These are phyloP conservation scores for Dendrostoma leiphaemia DNA, from an alignment of 2,329 filamentous ascomycete genomes.

Conservation along the genomic window DNA sequence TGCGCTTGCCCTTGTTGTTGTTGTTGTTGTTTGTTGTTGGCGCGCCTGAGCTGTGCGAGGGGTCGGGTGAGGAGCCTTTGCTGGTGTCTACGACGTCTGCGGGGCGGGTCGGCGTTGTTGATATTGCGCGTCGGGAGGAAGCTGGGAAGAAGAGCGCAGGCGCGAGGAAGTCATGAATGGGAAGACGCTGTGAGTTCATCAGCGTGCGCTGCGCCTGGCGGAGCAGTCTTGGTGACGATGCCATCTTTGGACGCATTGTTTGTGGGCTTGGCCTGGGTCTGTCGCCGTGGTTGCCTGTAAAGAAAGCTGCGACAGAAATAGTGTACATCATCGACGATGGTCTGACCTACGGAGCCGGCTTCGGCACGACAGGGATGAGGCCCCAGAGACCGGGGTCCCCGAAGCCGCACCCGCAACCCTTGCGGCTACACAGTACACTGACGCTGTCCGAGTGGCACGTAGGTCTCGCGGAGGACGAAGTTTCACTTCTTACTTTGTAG, in stretches of 20 bases:
- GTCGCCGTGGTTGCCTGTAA: neutral
- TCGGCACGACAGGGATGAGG: conserved; percentile 1
- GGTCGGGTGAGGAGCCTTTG: neutral
- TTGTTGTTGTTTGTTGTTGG: conserved; percentile 14
- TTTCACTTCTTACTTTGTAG: too few relatives aligned
- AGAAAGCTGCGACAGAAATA: neutral
- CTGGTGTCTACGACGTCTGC: conserved; percentile 16
- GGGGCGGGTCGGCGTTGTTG: conserved; percentile 16
- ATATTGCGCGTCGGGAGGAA: conserved; percentile 18
- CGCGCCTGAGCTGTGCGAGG: neutral
- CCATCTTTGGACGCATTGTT: conserved; percentile 20
- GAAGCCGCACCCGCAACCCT: neutral
- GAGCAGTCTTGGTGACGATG: conserved; percentile 20
- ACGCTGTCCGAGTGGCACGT: too few relatives aligned
- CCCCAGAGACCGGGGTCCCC: neutral
- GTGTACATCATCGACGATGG: conserved; percentile 13
- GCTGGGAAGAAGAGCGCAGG: conserved; percentile 30
- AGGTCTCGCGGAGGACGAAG: too few relatives aligned
- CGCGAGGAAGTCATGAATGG: conserved; percentile 36
- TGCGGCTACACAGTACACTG: neutral
- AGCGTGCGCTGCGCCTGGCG: conserved; percentile 22
- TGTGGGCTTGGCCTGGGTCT: neutral
- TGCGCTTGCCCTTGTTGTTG: conserved; percentile 38
- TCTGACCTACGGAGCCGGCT: conserved; percentile 2
- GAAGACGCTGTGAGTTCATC: conserved; percentile 17